Evolutionary conservation across 1,139 yeast species (phyloP).

Genomic region (Waltiozyma sp.): DNA sequence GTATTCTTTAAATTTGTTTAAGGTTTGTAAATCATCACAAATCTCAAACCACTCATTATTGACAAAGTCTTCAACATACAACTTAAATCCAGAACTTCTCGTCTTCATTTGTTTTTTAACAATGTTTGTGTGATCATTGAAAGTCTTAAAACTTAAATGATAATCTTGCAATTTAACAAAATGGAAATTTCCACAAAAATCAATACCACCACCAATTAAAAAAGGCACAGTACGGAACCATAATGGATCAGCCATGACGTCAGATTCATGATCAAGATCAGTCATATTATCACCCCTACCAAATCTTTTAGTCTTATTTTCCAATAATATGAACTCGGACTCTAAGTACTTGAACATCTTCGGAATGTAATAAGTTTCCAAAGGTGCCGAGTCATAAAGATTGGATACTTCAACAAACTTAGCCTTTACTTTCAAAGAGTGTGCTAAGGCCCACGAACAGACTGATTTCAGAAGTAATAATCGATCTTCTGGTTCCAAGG

Average conservation of each 20-base stretch:
- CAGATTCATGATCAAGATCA: conserved; percentile 18
- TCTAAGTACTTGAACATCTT: conserved; percentile 22
- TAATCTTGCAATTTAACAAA: neutral
- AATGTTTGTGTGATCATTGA: neutral
- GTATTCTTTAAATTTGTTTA: conserved; percentile 24
- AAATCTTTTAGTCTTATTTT: conserved; percentile 4
- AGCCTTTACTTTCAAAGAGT: conserved; percentile 20
- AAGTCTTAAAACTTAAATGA: neutral
- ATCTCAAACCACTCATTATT: conserved; percentile 33
- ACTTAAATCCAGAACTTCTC: conserved; percentile 30
- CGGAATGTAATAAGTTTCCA: conserved; percentile 33
- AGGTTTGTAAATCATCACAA: conserved; percentile 27
- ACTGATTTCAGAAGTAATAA: conserved; percentile 35
- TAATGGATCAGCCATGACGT: conserved; percentile 31
- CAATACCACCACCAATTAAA: conserved; percentile 37
- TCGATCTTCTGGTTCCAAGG: conserved; percentile 36
- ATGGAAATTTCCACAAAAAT: neutral
- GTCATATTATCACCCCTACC: neutral
- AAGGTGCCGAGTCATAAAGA: conserved; percentile 10
- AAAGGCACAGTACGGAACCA: conserved; percentile 31
- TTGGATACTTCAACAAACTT: neutral
- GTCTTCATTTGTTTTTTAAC: neutral
- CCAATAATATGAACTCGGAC: conserved; percentile 9
- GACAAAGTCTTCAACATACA: conserved; percentile 39
- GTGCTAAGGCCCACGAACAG: conserved; percentile 37